phyloP scores from a whole-genome alignment of 2,329 filamentous ascomycete genomes.

The Colletotrichum plurivorum region DNA sequence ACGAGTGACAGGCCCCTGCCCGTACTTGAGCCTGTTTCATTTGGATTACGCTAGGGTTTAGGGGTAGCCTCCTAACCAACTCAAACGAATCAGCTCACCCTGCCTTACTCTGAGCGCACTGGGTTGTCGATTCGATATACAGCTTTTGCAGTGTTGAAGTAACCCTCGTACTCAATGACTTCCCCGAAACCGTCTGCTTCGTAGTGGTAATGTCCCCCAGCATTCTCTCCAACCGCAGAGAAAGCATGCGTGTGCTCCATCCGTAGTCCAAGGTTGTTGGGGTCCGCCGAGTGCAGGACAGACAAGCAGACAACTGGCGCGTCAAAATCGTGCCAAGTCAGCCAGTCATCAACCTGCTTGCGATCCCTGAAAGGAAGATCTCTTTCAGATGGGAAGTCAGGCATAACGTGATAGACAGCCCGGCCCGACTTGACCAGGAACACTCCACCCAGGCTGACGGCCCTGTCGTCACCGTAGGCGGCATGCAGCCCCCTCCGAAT shows the following conservation, averaged over 20 bases:
- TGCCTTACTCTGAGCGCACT: too few species aligned
- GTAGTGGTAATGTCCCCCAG: conserved; percentile 62
- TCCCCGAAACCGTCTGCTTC: conserved; percentile 50
- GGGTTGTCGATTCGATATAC: conserved; percentile 56
- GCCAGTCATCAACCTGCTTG: conserved; percentile 52
- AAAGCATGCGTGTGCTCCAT: conserved; percentile 65
- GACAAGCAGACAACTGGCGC: conserved; percentile 56
- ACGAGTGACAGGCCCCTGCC: too few species aligned
- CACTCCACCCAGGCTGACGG: conserved; percentile 56
- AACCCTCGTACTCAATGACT: conserved; percentile 61
- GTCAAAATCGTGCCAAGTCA: conserved; percentile 55
- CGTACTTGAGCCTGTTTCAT: too few species aligned
- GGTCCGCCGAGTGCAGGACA: conserved; percentile 59
- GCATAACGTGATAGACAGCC: conserved; percentile 59
- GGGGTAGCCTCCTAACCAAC: too few species aligned
- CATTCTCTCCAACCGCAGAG: conserved; percentile 46
- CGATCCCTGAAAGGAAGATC: conserved; percentile 47
- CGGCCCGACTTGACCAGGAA: conserved; percentile 56
- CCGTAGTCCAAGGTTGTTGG: conserved; percentile 50
- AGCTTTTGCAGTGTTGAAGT: conserved; percentile 58
- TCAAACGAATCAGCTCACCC: too few species aligned
- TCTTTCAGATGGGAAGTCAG: conserved; percentile 54
- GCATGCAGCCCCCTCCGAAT: conserved; percentile 48
- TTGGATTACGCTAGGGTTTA: too few species aligned
- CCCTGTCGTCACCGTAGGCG: conserved; percentile 50